A percentile compares a stretch with the other conserved stretches of the same genome.
These are phyloP conservation scores for Termitomyces eurrhizus DNA, from an alignment of 768 basidiomycete species.

Conservation along the genomic window DNA sequence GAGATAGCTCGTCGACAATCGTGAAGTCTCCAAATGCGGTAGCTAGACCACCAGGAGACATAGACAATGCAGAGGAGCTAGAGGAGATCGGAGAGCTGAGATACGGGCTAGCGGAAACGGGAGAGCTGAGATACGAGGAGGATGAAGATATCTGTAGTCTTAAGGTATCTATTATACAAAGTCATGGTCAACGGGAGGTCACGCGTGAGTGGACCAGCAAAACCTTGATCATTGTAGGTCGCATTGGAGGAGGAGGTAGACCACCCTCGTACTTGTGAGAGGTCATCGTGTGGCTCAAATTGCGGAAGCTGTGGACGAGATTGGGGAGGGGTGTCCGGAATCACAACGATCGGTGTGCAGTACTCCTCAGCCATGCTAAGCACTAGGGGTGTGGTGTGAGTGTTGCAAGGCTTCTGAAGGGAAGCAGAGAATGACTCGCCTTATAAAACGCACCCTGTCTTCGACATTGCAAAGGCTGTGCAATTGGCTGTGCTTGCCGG, in stretches of 20 bases:
- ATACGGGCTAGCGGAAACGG: slow-evolving; percentile 1
- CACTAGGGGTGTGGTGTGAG: not conserved
- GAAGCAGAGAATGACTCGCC: not conserved
- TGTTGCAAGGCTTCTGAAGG: not conserved
- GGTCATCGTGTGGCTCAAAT: not conserved
- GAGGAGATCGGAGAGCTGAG: slow-evolving; percentile 6
- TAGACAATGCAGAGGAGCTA: slow-evolving; percentile 3
- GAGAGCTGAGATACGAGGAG: slow-evolving; percentile 7
- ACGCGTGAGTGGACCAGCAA: not conserved
- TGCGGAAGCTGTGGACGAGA: not conserved
- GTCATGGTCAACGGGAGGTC: not conserved
- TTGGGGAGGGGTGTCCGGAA: slow-evolving; percentile 9
- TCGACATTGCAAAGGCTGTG: slow-evolving; percentile 1
- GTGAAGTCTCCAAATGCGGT: not conserved
- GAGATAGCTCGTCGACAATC: not conserved
- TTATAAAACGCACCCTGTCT: not conserved
- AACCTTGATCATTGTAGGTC: slow-evolving; percentile 5
- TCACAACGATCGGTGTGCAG: slow-evolving; percentile 9
- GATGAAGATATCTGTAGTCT: not conserved
- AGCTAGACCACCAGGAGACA: slow-evolving; percentile 10
- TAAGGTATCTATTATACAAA: slow-evolving; percentile 1
- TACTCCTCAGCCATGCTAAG: slow-evolving; percentile 4
- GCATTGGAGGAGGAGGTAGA: not conserved
- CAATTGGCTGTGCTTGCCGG: slow-evolving; percentile 2
- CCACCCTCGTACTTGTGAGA: not conserved